Evolutionary conservation across 2,329 filamentous ascomycete species (phyloP).

Genomic region (Mycocentrospora acerina): DNA sequence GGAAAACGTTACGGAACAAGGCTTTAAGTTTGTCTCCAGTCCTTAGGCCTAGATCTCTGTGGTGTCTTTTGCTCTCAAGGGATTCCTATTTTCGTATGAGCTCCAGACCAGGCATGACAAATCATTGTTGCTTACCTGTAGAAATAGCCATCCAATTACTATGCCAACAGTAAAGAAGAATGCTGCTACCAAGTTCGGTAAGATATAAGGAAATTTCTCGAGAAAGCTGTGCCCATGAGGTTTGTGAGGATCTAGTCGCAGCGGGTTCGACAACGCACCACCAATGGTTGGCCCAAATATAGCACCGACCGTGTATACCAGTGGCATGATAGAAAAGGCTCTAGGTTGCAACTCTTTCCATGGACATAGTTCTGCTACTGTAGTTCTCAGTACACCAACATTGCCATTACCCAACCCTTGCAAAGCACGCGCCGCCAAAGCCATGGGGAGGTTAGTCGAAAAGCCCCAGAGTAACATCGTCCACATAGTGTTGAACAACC

Average conservation of each 20-base stretch:
- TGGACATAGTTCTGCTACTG: slow-evolving; percentile 90
- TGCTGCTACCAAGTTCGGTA: slow-evolving; percentile 81
- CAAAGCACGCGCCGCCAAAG: slow-evolving; percentile 74
- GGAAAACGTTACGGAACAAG: slow-evolving; percentile 23
- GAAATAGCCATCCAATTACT: slow-evolving; percentile 71
- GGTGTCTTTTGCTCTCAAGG: slow-evolving; percentile 67
- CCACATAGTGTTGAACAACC: slow-evolving; percentile 74
- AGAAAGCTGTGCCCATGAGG: slow-evolving; percentile 69
- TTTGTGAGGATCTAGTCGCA: slow-evolving; percentile 68
- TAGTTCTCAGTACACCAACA: slow-evolving; percentile 78
- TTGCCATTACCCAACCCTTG: slow-evolving; percentile 87
- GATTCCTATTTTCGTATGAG: slow-evolving; percentile 63
- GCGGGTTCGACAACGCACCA: slow-evolving; percentile 80
- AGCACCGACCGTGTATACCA: slow-evolving; percentile 84
- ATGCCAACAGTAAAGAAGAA: slow-evolving; percentile 78
- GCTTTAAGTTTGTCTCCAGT: slow-evolving; percentile 66
- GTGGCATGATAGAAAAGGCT: slow-evolving; percentile 90
- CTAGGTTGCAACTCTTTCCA: slow-evolving; percentile 81
- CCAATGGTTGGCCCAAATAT: slow-evolving; percentile 87
- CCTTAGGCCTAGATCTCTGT: slow-evolving; percentile 72
- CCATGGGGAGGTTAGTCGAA: slow-evolving; percentile 76
- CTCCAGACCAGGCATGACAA: slow-evolving; percentile 3
- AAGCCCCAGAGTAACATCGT: slow-evolving; percentile 83
- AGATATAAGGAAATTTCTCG: slow-evolving; percentile 73
- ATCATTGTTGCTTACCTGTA: slow-evolving; percentile 56